Evolutionary conservation across 768 basidiomycete species (phyloP).

Genomic region (Tricholoma matsutake): DNA sequence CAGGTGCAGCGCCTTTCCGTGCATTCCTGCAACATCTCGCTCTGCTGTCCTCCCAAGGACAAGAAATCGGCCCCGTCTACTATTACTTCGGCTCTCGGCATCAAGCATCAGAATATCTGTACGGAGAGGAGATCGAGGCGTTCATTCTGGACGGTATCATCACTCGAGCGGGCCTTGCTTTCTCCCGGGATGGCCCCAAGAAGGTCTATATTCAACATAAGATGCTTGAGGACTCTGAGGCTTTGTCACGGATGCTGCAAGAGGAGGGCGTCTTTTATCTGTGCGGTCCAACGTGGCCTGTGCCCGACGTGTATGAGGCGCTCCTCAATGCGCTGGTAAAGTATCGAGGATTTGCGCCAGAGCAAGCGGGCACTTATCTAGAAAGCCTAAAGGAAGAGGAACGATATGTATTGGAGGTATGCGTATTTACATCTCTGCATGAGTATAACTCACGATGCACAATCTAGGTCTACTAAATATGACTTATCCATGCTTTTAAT

Average conservation of each 20-base stretch:
- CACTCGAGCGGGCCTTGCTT: conserved; percentile 89
- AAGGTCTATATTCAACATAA: conserved; percentile 99
- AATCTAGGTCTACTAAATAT: conserved; percentile 24
- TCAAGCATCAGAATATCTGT: conserved; percentile 93
- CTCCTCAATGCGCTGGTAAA: conserved; percentile 77
- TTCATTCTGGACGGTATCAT: conserved; percentile 84
- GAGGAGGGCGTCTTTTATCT: conserved; percentile 88
- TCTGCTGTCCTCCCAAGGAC: conserved; percentile 69
- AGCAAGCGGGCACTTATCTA: conserved; percentile 74
- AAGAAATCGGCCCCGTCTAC: conserved; percentile 86
- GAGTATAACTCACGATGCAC: background rate
- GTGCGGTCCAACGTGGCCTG: conserved; percentile 99
- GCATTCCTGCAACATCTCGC: conserved; percentile 98
- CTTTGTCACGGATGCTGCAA: conserved; percentile 71
- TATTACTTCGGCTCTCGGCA: conserved; percentile 99
- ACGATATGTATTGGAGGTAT: conserved; percentile 93
- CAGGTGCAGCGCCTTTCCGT: conserved; percentile 98
- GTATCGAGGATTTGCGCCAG: conserved; percentile 60
- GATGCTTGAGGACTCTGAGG: conserved; percentile 87
- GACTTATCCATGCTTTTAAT: background rate
- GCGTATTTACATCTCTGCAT: conserved; percentile 7
- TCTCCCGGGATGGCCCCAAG: conserved; percentile 88
- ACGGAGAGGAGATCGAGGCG: conserved; percentile 94
- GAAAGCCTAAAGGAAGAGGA: conserved; percentile 95
- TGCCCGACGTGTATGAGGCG: conserved; percentile 95